Conservation (phyloP, 306 rosid species). For the Casuarina cunninghamiana region DNA sequence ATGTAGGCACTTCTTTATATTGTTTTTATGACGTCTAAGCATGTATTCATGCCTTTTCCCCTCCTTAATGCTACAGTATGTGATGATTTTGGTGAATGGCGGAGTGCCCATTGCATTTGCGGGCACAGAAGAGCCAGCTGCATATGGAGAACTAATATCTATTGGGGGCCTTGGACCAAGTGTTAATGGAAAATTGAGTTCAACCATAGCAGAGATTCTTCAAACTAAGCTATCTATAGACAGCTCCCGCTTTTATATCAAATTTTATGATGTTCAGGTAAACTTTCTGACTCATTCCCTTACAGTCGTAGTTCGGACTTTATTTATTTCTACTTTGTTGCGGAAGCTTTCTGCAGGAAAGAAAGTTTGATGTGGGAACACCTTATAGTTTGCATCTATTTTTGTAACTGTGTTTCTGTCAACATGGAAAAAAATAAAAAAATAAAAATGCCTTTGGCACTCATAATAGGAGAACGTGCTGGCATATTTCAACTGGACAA, state of each 20-base stretch:
- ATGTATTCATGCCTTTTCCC: slow-evolving; percentile 7
- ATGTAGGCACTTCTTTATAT: not conserved
- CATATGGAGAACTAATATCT: slow-evolving; percentile 87
- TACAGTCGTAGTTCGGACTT: not conserved
- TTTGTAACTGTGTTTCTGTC: not conserved
- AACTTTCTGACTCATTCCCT: slow-evolving; percentile 11
- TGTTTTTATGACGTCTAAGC: slow-evolving; percentile 1
- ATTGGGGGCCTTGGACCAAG: slow-evolving; percentile 82
- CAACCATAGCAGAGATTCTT: slow-evolving; percentile 88
- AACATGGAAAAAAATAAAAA: not conserved
- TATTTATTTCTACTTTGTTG: not conserved
- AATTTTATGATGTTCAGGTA: slow-evolving; percentile 83
- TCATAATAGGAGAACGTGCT: too few species aligned
- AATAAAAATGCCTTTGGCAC: not conserved
- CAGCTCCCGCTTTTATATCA: slow-evolving; percentile 83
- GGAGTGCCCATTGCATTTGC: slow-evolving; percentile 80
- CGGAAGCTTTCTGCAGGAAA: not conserved
- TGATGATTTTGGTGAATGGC: slow-evolving; percentile 89
- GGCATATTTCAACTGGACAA: not conserved
- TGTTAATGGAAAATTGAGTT: slow-evolving; percentile 82
- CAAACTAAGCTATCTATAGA: slow-evolving; percentile 80
- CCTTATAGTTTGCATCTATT: not conserved
- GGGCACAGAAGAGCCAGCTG: slow-evolving; percentile 92
- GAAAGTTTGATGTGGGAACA: not conserved
- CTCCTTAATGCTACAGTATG: slow-evolving; percentile 58